Evolutionary conservation across 23 red algal genomes (phyloP).

Genomic region (Gracilaria gracilis): DNA sequence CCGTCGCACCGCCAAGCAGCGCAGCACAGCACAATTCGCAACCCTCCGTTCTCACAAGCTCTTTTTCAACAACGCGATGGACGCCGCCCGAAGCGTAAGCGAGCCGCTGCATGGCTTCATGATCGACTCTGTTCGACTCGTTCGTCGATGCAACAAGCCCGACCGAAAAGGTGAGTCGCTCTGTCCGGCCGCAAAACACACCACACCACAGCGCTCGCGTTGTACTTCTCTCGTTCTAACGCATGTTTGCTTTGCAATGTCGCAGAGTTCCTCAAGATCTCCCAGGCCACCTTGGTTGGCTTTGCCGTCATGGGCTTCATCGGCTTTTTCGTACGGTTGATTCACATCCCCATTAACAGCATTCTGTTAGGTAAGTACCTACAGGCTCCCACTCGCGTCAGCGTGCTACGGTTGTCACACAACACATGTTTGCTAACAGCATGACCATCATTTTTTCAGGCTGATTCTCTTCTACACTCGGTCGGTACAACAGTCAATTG

Average conservation of each 20-base stretch:
- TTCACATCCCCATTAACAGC: slow-evolving; percentile 97
- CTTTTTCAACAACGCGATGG: slow-evolving; percentile 44
- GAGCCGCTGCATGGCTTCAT: slow-evolving; percentile 81
- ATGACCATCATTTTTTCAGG: too few relatives aligned
- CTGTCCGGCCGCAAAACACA: too few relatives aligned
- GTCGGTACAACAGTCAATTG: background rate
- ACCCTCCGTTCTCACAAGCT: background rate
- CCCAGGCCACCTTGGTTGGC: slow-evolving; percentile 76
- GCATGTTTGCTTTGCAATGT: background rate
- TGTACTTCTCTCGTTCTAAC: background rate
- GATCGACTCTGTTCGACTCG: slow-evolving; percentile 79
- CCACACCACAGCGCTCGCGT: background rate
- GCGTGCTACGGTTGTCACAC: background rate
- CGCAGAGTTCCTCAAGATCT: slow-evolving; percentile 84
- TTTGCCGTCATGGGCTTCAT: slow-evolving; percentile 93
- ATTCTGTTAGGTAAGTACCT: slow-evolving; percentile 78
- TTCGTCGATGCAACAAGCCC: slow-evolving; percentile 92
- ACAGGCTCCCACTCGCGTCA: background rate
- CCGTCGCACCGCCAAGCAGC: background rate
- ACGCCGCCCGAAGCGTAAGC: slow-evolving; percentile 67
- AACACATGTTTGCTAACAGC: too few relatives aligned
- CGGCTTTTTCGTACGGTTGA: slow-evolving; percentile 90
- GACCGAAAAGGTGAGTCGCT: slow-evolving; percentile 80
- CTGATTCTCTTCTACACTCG: too few relatives aligned
- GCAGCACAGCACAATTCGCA: background rate